phyloP scores from a whole-genome alignment of 75 land plant genomes.

The Pinus tabuliformis region DNA sequence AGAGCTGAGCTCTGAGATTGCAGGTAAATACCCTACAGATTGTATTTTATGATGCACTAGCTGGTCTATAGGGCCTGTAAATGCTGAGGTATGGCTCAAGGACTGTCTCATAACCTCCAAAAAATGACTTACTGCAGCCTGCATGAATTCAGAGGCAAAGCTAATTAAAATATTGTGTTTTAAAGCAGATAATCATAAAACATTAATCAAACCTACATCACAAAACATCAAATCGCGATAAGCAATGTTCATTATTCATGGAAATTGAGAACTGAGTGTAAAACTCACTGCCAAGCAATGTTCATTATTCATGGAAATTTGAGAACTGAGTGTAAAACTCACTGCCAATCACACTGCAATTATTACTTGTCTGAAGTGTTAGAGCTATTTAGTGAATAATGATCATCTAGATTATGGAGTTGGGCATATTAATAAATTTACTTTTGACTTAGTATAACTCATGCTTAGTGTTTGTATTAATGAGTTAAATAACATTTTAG shows the following conservation, averaged over 20 bases:
- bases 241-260: neutral
- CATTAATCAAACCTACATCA: neutral
- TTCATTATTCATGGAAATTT: neutral
- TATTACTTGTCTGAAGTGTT: neutral
- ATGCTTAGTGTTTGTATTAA: no score
- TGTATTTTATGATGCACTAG: constrained; percentile 28
- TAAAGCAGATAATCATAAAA: neutral
- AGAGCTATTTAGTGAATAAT: no score
- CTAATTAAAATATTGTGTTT: neutral
- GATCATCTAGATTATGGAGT: no score
- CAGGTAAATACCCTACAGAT: constrained; percentile 38
- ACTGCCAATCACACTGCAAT: neutral
- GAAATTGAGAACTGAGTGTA: neutral
- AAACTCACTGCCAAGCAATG: neutral
- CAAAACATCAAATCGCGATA: neutral
- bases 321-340: neutral
- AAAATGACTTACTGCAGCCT: constrained; percentile 54
- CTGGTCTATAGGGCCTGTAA: constrained; percentile 64
- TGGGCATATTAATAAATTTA: no score
- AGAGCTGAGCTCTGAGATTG: constrained; percentile 47
- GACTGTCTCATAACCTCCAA: constrained; percentile 52
- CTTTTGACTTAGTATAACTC: no score
- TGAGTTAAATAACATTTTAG: no score
- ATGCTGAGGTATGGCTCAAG: constrained; percentile 66
- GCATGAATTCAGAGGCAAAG: constrained; percentile 1